Evolutionary conservation across 768 basidiomycete species (phyloP), one percentile per base, ranked within the genome.

Genomic region (Guyanaporus albipodus): DNA sequence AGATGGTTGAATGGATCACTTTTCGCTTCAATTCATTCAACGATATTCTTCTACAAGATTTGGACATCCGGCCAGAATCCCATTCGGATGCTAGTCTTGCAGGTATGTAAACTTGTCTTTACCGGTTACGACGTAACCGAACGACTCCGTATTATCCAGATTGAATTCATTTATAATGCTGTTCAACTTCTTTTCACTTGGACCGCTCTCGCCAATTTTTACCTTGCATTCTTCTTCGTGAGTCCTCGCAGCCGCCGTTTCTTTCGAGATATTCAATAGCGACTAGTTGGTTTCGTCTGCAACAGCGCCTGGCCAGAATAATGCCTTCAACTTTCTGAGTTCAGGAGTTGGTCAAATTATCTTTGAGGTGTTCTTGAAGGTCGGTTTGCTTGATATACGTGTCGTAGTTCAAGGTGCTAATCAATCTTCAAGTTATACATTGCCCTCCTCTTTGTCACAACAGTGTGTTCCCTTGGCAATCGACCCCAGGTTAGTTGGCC

Each of bases 201-300:
- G 94, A 94, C 92, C 8, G 80, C 85, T 14, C 72, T 95, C 35
- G 93, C 90, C 26, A 95, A 94, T 65, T 96, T 92, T 70, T 96
- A 91, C 64, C 75, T 95, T 42, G 88, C 91, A 33, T 93, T 94
- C 74, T 94, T 88, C 78, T 94, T 93, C 68, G 87, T 90, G 57
- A 69, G 87, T 74, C 15, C 38, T 49, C n/a, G 23, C 57, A 14
- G 41, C 47, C 1, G 59, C 60, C 37, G 24, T 53, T 23, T 41
- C 58, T 18, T 50, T 6, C 39, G n/a, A 41, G 50, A 36, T 29
- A 67, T 39, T 57, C 59, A 50, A 35, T 39, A 2, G 55, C 57
- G 56, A 55, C 59, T 68, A 91, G 86, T 71, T 95, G 48, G 85
- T 92, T 44, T 81, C 81, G 23, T 87, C 89, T 2, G 90, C 91